Percentiles rank a stretch among this genome's conserved stretches.
Conservation (phyloP, 2,329 filamentous ascomycete species). For the Verticillium longisporum region DNA sequence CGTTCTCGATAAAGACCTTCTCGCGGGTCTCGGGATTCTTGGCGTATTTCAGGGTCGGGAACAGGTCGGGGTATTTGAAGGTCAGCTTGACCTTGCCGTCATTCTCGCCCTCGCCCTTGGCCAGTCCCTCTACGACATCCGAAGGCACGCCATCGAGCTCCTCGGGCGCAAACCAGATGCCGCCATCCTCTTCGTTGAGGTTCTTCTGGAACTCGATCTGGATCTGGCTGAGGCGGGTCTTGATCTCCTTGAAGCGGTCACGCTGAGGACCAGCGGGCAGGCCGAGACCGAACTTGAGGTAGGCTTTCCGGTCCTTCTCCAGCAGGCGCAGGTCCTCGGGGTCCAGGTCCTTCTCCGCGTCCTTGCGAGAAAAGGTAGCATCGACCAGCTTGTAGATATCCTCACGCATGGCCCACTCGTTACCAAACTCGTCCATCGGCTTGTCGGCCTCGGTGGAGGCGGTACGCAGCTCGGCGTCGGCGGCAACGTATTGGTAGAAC, state of each 20-base stretch:
- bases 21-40: constrained; percentile 61
- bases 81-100: constrained; percentile 68
- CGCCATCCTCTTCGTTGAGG: constrained; percentile 76
- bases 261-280: constrained; percentile 63
- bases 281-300: constrained; percentile 68
- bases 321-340: constrained; percentile 65
- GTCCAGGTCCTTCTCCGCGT: constrained; percentile 48
- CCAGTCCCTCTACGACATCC: constrained; percentile 59
- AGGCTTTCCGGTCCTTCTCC: constrained; percentile 71
- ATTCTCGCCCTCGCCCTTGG: constrained; percentile 66
- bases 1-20: constrained; percentile 65
- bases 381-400: constrained; percentile 67
- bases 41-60: constrained; percentile 73
- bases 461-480: constrained; percentile 60
- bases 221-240: constrained; percentile 70
- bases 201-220: constrained; percentile 73
- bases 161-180: constrained; percentile 67
- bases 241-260: constrained; percentile 80
- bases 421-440: constrained; percentile 68
- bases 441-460: constrained; percentile 72
- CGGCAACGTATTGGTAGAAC: constrained; percentile 76
- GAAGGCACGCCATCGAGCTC: constrained; percentile 70
- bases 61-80: constrained; percentile 80
- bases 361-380: constrained; percentile 45
- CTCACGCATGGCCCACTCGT: constrained; percentile 75